Conservation (phyloP, 2,329 filamentous ascomycete species). For the Claviceps humidiphila region DNA sequence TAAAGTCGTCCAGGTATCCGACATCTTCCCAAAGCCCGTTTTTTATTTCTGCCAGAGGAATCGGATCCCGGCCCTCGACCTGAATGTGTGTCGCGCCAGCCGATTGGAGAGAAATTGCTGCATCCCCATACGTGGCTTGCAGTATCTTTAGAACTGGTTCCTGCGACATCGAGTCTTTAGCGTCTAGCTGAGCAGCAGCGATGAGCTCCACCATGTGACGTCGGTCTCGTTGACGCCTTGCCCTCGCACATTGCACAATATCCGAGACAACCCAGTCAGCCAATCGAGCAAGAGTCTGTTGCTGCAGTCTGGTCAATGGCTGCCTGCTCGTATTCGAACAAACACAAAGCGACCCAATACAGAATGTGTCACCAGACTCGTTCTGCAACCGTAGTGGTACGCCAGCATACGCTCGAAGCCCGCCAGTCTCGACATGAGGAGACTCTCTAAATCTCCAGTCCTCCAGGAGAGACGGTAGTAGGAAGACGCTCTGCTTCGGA, state of each 20-base stretch:
- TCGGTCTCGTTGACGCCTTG: slow-evolving; percentile 25
- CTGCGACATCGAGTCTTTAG: background rate
- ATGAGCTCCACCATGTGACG: slow-evolving; percentile 24
- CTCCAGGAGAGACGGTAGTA: slow-evolving; percentile 25
- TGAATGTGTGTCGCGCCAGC: slow-evolving; percentile 7
- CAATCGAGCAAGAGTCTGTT: slow-evolving; percentile 14
- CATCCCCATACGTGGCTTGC: background rate
- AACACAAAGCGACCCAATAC: slow-evolving; percentile 30
- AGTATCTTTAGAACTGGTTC: background rate
- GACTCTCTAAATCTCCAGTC: slow-evolving; percentile 31
- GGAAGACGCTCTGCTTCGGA: slow-evolving; percentile 22
- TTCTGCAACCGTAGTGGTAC: slow-evolving; percentile 25
- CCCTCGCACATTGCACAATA: slow-evolving; percentile 23
- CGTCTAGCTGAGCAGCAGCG: slow-evolving; percentile 11
- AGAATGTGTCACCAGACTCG: slow-evolving; percentile 24
- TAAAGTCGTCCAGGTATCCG: slow-evolving; percentile 24
- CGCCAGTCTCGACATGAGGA: slow-evolving; percentile 26
- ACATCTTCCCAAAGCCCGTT: slow-evolving; percentile 31
- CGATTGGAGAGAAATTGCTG: background rate
- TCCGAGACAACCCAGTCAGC: slow-evolving; percentile 25
- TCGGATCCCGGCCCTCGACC: slow-evolving; percentile 14
- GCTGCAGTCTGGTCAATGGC: slow-evolving; percentile 16
- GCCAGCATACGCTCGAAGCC: slow-evolving; percentile 28
- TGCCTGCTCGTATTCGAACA: slow-evolving; percentile 22
- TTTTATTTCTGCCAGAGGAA: slow-evolving; percentile 18